These are phyloP conservation scores for Leucosporidium scottii DNA, from an alignment of 768 basidiomycete species.

Conservation along the genomic window DNA sequence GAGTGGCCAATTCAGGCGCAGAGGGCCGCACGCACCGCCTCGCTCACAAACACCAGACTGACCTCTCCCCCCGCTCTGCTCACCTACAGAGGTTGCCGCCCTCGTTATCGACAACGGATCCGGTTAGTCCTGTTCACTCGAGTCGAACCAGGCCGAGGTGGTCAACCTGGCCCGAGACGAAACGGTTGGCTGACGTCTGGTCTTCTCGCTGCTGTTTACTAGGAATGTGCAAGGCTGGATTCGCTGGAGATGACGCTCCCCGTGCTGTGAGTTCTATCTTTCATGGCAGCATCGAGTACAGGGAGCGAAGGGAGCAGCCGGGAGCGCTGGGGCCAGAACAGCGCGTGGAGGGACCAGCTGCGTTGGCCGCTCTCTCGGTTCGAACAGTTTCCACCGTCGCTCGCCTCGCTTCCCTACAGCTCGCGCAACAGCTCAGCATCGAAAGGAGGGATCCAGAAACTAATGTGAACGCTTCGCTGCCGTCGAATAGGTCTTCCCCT, in stretches of 20 bases:
- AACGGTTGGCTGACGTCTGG: no score
- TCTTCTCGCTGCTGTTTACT: not conserved
- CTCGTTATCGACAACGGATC: slow-evolving; percentile 8
- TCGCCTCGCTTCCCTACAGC: slow-evolving; percentile 7
- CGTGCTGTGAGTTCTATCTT: slow-evolving; percentile 63
- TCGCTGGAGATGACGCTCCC: slow-evolving; percentile 74
- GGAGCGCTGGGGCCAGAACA: not conserved
- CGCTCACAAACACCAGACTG: no score
- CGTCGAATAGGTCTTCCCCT: slow-evolving; percentile 44
- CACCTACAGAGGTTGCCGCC: slow-evolving; percentile 4
- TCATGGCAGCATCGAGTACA: not conserved
- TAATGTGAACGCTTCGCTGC: not conserved
- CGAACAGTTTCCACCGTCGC: not conserved
- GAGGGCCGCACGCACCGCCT: no score
- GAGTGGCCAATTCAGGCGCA: no score
- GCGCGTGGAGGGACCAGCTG: not conserved
- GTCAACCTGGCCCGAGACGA: no score
- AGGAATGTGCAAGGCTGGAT: slow-evolving; percentile 41
- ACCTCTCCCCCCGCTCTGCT: not conserved
- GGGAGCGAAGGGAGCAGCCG: not conserved
- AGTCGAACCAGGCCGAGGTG: no score
- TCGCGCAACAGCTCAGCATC: not conserved
- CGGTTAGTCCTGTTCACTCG: not conserved
- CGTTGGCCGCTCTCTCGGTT: not conserved
- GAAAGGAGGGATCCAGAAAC: not conserved